Conservation (phyloP, 2,329 filamentous ascomycete species). For the Lachnellula arida region DNA sequence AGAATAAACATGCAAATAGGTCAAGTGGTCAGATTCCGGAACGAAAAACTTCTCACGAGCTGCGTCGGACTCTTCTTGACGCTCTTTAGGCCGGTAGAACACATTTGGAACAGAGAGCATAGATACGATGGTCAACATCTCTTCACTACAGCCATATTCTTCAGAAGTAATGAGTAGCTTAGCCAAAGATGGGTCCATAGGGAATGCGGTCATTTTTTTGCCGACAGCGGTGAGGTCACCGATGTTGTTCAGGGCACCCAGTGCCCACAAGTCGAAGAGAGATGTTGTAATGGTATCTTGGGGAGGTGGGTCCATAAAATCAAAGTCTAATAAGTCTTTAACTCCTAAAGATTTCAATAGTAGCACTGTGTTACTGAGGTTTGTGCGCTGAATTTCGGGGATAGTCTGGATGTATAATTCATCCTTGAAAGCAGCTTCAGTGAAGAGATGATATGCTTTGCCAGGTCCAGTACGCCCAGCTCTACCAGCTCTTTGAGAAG, state of each 20-base stretch:
- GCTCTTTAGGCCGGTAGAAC: constrained; percentile 94
- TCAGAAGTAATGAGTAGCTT: constrained; percentile 91
- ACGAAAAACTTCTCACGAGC: constrained; percentile 98
- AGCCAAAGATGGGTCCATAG: constrained; percentile 93
- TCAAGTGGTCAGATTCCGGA: constrained; percentile 93
- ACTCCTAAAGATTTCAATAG: constrained; percentile 93
- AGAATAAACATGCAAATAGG: constrained; percentile 89
- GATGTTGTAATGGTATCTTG: constrained; percentile 98
- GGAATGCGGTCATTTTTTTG: constrained; percentile 91
- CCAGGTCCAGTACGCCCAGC: constrained; percentile 92
- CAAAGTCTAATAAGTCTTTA: constrained; percentile 89
- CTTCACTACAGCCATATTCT: constrained; percentile 88
- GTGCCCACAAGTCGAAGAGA: constrained; percentile 93
- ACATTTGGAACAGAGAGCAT: constrained; percentile 97
- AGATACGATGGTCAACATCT: constrained; percentile 96
- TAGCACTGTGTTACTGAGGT: constrained; percentile 89
- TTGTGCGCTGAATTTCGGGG: constrained; percentile 94
- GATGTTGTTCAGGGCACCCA: constrained; percentile 89
- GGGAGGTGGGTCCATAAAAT: constrained; percentile 98
- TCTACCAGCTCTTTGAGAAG: constrained; percentile 86
- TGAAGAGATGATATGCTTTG: constrained; percentile 91
- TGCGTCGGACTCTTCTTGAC: constrained; percentile 92
- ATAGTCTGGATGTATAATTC: constrained; percentile 97
- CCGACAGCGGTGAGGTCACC: constrained; percentile 87
- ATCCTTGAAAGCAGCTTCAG: constrained; percentile 90